Percentiles rank a stretch among this genome's conserved stretches.
Conservation (phyloP, 768 basidiomycete species). For the Boletellus ananiceps region DNA sequence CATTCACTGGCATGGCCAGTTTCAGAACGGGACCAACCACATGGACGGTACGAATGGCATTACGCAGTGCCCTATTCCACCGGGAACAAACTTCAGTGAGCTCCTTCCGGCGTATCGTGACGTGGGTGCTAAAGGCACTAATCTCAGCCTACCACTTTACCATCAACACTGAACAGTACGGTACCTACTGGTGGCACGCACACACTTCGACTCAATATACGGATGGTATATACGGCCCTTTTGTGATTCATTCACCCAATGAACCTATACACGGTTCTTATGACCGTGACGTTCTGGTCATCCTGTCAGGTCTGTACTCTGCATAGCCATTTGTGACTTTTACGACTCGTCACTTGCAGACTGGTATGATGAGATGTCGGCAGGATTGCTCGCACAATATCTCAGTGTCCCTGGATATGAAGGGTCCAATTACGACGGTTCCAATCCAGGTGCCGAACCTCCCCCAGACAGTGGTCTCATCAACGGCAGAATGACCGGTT, state of each 20-base stretch:
- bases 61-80: conserved; percentile 52
- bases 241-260: conserved; percentile 42
- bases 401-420: conserved; percentile 26
- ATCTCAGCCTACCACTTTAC: conserved; percentile 36
- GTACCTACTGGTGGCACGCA: conserved; percentile 50
- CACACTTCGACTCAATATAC: conserved; percentile 39
- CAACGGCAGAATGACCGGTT: conserved; percentile 26
- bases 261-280: conserved; percentile 32
- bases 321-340: neutral
- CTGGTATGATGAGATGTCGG: conserved; percentile 33
- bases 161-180: conserved; percentile 37
- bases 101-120: neutral
- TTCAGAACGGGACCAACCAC: conserved; percentile 43
- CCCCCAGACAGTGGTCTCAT: conserved; percentile 37
- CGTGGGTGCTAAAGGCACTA: neutral
- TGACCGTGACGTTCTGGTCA: conserved; percentile 38
- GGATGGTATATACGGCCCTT: conserved; percentile 46
- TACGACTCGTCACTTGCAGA: conserved; percentile 13
- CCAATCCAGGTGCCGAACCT: conserved; percentile 33
- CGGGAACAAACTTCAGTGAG: conserved; percentile 39
- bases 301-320: conserved; percentile 30
- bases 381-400: conserved; percentile 28
- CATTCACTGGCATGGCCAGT: conserved; percentile 35
- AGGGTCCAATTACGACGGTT: conserved; percentile 27
- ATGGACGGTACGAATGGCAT: conserved; percentile 46